Evolutionary conservation across 352 stramenopile species (phyloP).

Genomic region (Pythium scleroteichum): DNA sequence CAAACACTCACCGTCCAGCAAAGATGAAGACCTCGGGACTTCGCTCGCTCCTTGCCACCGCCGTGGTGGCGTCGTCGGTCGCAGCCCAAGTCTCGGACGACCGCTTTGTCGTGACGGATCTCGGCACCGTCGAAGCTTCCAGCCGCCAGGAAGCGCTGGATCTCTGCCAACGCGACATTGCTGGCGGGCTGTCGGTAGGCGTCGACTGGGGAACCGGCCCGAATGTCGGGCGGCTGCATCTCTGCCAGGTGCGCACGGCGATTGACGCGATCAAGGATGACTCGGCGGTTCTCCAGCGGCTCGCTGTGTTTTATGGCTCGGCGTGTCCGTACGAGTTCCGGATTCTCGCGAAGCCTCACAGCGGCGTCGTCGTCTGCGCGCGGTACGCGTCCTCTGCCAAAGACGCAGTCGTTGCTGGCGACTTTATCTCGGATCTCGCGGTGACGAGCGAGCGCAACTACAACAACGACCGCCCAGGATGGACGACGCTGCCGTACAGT

Average conservation of each 20-base stretch:
- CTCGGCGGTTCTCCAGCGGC: conserved; percentile 4
- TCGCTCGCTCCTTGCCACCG: not conserved
- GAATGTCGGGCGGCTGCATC: conserved; percentile 16
- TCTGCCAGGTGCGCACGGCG: conserved; percentile 17
- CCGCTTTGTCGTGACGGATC: conserved; percentile 20
- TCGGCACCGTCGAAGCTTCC: conserved; percentile 15
- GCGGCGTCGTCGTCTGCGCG: conserved; percentile 34
- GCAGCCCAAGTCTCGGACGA: not conserved
- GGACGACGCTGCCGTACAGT: conserved; percentile 37
- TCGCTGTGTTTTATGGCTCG: conserved; percentile 6
- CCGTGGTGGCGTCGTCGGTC: not conserved
- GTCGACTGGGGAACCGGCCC: conserved; percentile 29
- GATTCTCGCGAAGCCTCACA: conserved; percentile 11
- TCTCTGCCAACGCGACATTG: conserved; percentile 15
- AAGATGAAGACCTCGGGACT: not conserved
- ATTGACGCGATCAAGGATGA: conserved; percentile 8
- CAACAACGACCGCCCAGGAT: conserved; percentile 44
- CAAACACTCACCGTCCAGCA: not conserved
- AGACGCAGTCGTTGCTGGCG: conserved; percentile 9
- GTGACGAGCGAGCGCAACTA: conserved; percentile 45
- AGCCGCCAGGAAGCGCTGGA: conserved; percentile 18
- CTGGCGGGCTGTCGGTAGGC: conserved; percentile 27
- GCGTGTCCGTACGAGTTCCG: conserved; percentile 9
- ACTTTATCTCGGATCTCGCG: conserved; percentile 48
- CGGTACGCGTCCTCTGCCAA: conserved; percentile 24